phyloP scores from a whole-genome alignment of 805 yeast species.

The Ogataea neopini region DNA sequence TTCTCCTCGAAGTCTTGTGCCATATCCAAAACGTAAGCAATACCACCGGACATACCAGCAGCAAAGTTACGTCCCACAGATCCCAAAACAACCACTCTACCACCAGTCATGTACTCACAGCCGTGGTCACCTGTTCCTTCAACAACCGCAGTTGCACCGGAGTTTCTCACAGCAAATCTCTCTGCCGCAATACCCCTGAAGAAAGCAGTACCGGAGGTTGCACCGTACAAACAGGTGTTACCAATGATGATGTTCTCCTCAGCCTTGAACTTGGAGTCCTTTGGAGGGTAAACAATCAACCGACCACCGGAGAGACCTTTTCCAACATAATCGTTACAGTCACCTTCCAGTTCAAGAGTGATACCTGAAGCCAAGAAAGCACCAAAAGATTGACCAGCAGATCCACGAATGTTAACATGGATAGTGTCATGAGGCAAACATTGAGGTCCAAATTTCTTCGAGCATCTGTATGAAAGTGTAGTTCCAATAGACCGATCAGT shows the following conservation, averaged over 20 bases:
- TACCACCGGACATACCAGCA: slow-evolving; percentile 99
- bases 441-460: slow-evolving; percentile 88
- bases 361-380: slow-evolving; percentile 96
- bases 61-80: slow-evolving; percentile 90
- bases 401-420: slow-evolving; percentile 87
- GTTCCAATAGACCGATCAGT: slow-evolving; percentile 97
- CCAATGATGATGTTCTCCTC: slow-evolving; percentile 97
- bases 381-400: slow-evolving; percentile 98
- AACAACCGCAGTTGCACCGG: slow-evolving; percentile 95
- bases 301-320: slow-evolving; percentile 97
- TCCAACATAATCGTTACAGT: slow-evolving; percentile 97
- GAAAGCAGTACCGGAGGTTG: slow-evolving; percentile 92
- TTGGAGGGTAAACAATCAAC: slow-evolving; percentile 88
- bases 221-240: slow-evolving; percentile 97
- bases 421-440: slow-evolving; percentile 96
- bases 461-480: slow-evolving; percentile 89
- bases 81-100: slow-evolving; percentile 92
- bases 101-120: slow-evolving; percentile 99
- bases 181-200: slow-evolving; percentile 98
- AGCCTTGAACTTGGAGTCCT: slow-evolving; percentile 78
- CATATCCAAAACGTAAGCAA: slow-evolving; percentile 92
- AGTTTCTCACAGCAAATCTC: slow-evolving; percentile 96
- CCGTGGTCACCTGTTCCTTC: slow-evolving; percentile 99
- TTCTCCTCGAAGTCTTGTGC: slow-evolving; percentile 86
- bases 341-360: slow-evolving; percentile 94